Evolutionary conservation across 2,329 filamentous ascomycete genomes (phyloP).

Genomic region (Diaporthe aspalathi): DNA sequence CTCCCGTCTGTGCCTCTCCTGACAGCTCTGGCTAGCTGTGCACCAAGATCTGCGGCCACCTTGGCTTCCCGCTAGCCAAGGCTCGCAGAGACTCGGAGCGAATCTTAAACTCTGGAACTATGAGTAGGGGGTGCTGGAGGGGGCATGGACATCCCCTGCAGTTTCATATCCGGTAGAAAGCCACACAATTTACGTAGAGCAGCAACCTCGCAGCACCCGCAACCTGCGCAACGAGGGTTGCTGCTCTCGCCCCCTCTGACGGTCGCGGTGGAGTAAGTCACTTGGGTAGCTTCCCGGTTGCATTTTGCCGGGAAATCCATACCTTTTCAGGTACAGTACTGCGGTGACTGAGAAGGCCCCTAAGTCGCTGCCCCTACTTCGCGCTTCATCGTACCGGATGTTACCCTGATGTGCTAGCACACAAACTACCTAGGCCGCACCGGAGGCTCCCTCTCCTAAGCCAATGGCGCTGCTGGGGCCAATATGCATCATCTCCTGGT

Average conservation of each 20-base stretch:
- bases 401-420: conserved; percentile 19
- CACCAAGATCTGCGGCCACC: conserved; percentile 10
- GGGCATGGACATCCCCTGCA: conserved; percentile 6
- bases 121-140: neutral
- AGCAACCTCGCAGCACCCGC: neutral
- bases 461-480: conserved; percentile 8
- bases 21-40: neutral
- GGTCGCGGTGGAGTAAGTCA: neutral
- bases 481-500: conserved; percentile 7
- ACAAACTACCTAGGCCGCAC: neutral
- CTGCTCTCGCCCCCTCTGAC: too few species aligned
- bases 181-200: conserved; percentile 17
- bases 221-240: too few species aligned
- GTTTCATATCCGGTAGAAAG: conserved; percentile 17
- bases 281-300: neutral
- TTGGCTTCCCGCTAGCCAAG: neutral
- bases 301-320: conserved; percentile 25
- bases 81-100: neutral
- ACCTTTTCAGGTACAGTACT: conserved; percentile 18
- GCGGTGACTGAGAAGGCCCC: conserved; percentile 10
- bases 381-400: conserved; percentile 27
- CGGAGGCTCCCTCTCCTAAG: neutral
- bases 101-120: conserved; percentile 13
- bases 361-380: conserved; percentile 1
- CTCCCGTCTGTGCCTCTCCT: conserved; percentile 29